Conservation (phyloP, 2,329 filamentous ascomycete species). For the Clonostachys rhizophaga region DNA sequence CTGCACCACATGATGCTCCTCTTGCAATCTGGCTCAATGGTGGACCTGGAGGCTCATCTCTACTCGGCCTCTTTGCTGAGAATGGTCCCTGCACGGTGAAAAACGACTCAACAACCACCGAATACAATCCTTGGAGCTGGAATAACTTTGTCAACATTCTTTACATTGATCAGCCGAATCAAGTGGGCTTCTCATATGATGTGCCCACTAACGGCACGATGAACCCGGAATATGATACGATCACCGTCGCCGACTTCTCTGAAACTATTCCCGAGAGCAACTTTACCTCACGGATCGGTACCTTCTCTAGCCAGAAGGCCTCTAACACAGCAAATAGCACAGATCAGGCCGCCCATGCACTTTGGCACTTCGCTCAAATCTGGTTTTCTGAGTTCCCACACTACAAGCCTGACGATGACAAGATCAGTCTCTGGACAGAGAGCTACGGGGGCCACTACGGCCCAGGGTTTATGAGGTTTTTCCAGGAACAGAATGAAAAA, state of each 20-base stretch:
- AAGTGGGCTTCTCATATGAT: conserved; percentile 66
- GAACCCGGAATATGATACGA: conserved; percentile 19
- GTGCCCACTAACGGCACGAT: conserved; percentile 54
- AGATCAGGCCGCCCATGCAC: conserved; percentile 46
- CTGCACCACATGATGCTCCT: conserved; percentile 27
- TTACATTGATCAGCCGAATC: conserved; percentile 58
- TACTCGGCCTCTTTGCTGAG: conserved; percentile 60
- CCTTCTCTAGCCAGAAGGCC: conserved; percentile 19
- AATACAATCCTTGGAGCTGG: conserved; percentile 59
- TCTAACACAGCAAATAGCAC: conserved; percentile 41
- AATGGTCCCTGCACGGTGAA: conserved; percentile 48
- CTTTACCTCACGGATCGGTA: conserved; percentile 26
- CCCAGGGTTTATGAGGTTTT: conserved; percentile 54
- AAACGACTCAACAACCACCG: conserved; percentile 43
- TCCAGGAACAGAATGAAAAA: conserved; percentile 58
- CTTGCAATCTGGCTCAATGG: conserved; percentile 63
- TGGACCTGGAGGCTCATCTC: conserved; percentile 56
- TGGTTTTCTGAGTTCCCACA: conserved; percentile 54
- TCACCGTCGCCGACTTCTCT: conserved; percentile 27
- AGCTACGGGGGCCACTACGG: conserved; percentile 69
- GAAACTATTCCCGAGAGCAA: conserved; percentile 27
- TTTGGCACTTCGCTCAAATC: conserved; percentile 62
- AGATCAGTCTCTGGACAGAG: conserved; percentile 63
- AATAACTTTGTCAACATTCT: conserved; percentile 48
- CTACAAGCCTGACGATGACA: conserved; percentile 47